Base-by-base conservation (phyloP, 768 basidiomycete genomes). In the Coprinopsis sp. region DNA sequence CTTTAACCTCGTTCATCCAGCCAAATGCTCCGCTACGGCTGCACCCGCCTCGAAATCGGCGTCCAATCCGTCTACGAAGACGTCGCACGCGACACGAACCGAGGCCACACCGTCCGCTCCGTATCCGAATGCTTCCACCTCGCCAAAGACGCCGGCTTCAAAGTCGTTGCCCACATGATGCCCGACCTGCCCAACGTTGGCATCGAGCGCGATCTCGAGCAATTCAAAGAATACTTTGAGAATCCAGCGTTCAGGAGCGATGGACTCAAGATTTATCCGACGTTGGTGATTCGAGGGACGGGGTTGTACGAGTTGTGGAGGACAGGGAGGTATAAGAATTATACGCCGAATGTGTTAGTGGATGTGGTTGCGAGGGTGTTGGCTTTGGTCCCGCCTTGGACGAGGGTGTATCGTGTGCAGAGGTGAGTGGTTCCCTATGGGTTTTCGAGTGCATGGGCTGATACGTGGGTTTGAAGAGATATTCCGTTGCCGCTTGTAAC, bases 151-250 rank as follows among this genome's bases (percentile, higher is more conserved):
- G 96, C 95, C 1, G 96, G 96, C 3, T 99, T 96, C 84, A 99
- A 99, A 67, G 94, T 99, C 45, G 96, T 99, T 23, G 94, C 94
- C 16, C 96, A 99, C 63, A 98, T 98, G 96, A 99, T 99, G 94
- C 93, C 94, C 12, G 95, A 99, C 64, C 78, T 98, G 7, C 95
- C 95, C 7, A 99, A 99, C 62, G 91, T 98, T 47, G 96, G 96
- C 27, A 77, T 95, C 49, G 96, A 98, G 69, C 82, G 96, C 47
- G 96, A 99, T 65, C 79, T 99, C 37, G 93, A 93, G 59, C 96
- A 98, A 60, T 99, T 99, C 77, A 94, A 96, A 63, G 96, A 98
- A 63, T 99, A 93, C 64, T 99, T 99, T 57, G 96, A 99, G 69
- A 98, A 96, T 60, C 96, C 96, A 10, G 89, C 89, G 0, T 99